These are phyloP conservation scores for barrel medic (Medicago truncatula) DNA, from an alignment of 306 rosid genomes.

Conservation along the genomic window MtrunA17r5.0-ANR NC_053047.1:10471501-10472000, in stretches of 20 bases:
- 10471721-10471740: neutral
- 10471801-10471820: neutral
- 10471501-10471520: no score
- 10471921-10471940: slow-evolving; percentile 49
- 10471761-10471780: neutral
- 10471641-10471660: slow-evolving; percentile 53
- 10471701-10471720: neutral
- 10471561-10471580: neutral
- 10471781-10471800: neutral
- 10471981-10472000: slow-evolving; percentile 44
- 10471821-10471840: neutral
- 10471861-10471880: no score
- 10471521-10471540: neutral
- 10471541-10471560: neutral
- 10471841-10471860: no score
- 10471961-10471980: slow-evolving; percentile 55
- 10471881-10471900: no score
- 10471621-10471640: slow-evolving; percentile 49
- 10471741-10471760: neutral
- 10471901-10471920: neutral
- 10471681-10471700: slow-evolving; percentile 50
- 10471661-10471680: slow-evolving; percentile 47
- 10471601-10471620: slow-evolving; percentile 47
- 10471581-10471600: neutral
- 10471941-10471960: slow-evolving; percentile 51